Evolutionary conservation across 768 basidiomycete genomes (phyloP).

Genomic region (Kwoniella newhampshirensis): DNA sequence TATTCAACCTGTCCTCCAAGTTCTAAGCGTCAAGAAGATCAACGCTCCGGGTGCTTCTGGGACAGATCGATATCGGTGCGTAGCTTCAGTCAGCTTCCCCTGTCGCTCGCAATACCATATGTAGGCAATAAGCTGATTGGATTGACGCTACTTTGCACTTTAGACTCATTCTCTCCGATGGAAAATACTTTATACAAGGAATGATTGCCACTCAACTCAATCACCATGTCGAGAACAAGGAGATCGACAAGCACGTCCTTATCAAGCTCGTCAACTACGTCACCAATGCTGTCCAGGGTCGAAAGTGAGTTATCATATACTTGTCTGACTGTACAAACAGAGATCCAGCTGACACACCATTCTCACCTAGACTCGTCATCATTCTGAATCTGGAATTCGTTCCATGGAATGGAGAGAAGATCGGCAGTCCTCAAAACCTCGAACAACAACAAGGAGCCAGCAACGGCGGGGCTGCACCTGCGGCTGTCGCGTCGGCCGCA

Average conservation of each 20-base stretch:
- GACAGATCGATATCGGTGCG: conserved; percentile 53
- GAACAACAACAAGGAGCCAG: conserved; percentile 33
- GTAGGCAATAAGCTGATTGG: conserved; percentile 11
- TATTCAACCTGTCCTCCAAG: conserved; percentile 63
- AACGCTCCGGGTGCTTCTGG: conserved; percentile 53
- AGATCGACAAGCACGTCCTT: conserved; percentile 67
- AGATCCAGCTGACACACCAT: conserved; percentile 5
- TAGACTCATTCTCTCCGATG: conserved; percentile 79
- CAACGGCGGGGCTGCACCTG: conserved; percentile 54
- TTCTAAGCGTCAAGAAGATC: conserved; percentile 81
- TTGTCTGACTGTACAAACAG: background rate
- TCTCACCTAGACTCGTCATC: conserved; percentile 68
- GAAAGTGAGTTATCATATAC: conserved; percentile 61
- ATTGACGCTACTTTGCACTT: background rate
- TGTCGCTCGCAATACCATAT: background rate
- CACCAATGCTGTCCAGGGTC: conserved; percentile 77
- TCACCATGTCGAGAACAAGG: conserved; percentile 64
- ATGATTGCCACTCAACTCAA: conserved; percentile 96
- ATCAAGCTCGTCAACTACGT: conserved; percentile 72
- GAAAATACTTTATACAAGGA: conserved; percentile 77
- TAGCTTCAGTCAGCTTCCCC: conserved; percentile 1
- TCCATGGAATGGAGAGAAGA: conserved; percentile 60
- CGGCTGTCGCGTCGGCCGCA: conserved; percentile 47
- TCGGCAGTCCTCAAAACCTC: conserved; percentile 64
- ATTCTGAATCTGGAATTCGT: conserved; percentile 59